Conservation (phyloP, 1,284 basidiomycete species). For the Inonotus obliquus region DNA sequence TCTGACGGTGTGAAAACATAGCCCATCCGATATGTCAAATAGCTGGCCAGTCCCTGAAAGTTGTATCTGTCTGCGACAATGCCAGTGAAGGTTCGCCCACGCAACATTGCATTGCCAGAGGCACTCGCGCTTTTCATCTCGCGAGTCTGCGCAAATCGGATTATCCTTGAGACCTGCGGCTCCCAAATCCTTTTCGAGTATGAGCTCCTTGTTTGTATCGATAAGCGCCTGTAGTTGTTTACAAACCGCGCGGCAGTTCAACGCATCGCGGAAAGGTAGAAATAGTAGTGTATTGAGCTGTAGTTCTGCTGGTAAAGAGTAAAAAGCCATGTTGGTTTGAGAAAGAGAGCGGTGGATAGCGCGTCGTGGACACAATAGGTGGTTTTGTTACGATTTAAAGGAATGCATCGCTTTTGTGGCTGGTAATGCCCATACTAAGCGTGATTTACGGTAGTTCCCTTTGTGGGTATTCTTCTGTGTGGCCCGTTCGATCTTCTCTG, state of each 20-base stretch:
- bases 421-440: too few species aligned
- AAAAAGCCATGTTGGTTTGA: neutral
- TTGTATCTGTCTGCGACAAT: neutral
- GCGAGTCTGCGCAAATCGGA: neutral
- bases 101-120: neutral
- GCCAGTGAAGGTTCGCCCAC: conserved; percentile 12
- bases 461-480: neutral
- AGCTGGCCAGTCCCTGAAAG: neutral
- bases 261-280: conserved; percentile 1
- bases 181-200: conserved; percentile 1
- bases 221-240: neutral
- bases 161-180: neutral
- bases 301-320: neutral
- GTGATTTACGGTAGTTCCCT: neutral
- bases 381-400: too few species aligned
- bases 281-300: neutral
- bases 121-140: neutral
- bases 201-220: conserved; percentile 2
- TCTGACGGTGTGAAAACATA: neutral
- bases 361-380: too few species aligned
- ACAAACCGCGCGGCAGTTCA: conserved; percentile 3
- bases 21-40: conserved; percentile 7
- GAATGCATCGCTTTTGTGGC: too few species aligned
- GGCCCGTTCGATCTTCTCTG: neutral
- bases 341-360: neutral